Percentiles rank a stretch among this genome's conserved stretches.
Conservation (phyloP, 2,329 filamentous ascomycete species). For the Uncinocarpus reesii region DNA sequence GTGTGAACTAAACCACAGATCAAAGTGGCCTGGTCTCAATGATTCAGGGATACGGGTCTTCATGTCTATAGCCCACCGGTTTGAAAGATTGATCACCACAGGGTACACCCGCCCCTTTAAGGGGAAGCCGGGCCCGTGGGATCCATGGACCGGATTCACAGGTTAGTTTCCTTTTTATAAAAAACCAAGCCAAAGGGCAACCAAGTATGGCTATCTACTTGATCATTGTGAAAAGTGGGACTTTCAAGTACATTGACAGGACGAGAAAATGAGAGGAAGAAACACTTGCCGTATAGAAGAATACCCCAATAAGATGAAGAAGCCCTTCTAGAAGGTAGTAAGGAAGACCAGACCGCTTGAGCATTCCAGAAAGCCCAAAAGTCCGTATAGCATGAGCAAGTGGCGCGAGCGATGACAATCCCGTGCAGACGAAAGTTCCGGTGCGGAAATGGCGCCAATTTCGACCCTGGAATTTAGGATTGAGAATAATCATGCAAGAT, state of each 20-base stretch:
- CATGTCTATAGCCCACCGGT: neutral
- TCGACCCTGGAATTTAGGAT: slow-evolving; percentile 24
- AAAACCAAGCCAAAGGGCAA: no score
- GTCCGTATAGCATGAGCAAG: slow-evolving; percentile 21
- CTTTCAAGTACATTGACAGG: no score
- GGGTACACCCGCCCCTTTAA: neutral
- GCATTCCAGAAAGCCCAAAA: slow-evolving; percentile 20
- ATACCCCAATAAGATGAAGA: slow-evolving; percentile 19
- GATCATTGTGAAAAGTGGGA: no score
- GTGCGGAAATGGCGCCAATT: slow-evolving; percentile 20
- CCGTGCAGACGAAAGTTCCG: slow-evolving; percentile 19
- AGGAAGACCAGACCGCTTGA: slow-evolving; percentile 19
- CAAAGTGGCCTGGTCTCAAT: slow-evolving; percentile 35
- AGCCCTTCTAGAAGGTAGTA: slow-evolving; percentile 24
- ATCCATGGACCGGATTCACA: neutral
- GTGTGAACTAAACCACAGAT: slow-evolving; percentile 39
- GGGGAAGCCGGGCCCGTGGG: neutral
- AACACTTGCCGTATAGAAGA: slow-evolving; percentile 21
- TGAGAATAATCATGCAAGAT: slow-evolving; percentile 25
- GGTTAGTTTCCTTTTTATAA: neutral
- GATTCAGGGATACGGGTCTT: slow-evolving; percentile 39
- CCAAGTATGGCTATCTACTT: no score
- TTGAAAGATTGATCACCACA: neutral
- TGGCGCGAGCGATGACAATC: slow-evolving; percentile 20
- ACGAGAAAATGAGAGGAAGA: no score